phyloP scores from a whole-genome alignment of 305 asterid genomes.

The Plantago lanceolata region DNA sequence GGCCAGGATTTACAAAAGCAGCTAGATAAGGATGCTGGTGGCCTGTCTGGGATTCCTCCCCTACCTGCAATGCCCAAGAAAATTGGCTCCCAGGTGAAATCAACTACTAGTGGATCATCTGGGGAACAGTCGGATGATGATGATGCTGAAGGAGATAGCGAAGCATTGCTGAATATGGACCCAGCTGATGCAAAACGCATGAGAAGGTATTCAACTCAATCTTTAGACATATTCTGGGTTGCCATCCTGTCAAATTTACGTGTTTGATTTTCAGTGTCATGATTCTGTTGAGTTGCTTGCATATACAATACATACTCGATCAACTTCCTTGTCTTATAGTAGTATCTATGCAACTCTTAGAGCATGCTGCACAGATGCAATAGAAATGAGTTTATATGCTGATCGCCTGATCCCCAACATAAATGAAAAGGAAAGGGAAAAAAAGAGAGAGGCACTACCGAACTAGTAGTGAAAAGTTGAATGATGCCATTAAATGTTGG shows the following conservation, averaged over 20 bases:
- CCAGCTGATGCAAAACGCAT: constrained; percentile 76
- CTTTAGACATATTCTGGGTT: neutral
- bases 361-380: too few relatives aligned
- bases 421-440: too few relatives aligned
- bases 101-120: constrained; percentile 88
- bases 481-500: neutral
- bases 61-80: constrained; percentile 53
- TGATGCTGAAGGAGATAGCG: constrained; percentile 82
- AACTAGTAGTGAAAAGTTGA: neutral
- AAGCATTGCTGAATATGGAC: constrained; percentile 50
- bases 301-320: neutral
- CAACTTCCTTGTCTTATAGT: neutral
- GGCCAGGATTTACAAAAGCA: constrained; percentile 44
- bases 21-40: constrained; percentile 56
- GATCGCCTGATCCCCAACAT: too few relatives aligned
- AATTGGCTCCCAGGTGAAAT: constrained; percentile 56
- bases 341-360: neutral
- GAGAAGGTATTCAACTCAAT: constrained; percentile 43
- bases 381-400: too few relatives aligned
- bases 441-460: neutral
- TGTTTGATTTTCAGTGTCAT: neutral
- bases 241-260: neutral
- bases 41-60: constrained; percentile 59
- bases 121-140: constrained; percentile 90
- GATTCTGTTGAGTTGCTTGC: neutral